These are phyloP conservation scores for Annona squamosa DNA, from an alignment of 164 flowering plant genomes.

Conservation along the genomic window DNA sequence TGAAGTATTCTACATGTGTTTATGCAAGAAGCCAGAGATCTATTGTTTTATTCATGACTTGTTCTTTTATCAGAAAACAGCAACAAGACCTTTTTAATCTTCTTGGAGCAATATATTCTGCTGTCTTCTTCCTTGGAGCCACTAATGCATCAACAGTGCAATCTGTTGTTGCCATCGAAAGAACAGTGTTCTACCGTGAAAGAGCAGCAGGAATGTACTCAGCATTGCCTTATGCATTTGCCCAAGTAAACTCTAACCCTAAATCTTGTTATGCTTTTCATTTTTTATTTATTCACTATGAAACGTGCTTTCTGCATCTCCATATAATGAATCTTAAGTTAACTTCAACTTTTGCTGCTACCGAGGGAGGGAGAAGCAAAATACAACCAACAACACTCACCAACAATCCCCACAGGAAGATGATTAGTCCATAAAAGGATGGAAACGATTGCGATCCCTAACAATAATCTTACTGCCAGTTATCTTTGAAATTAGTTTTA, in stretches of 20 bases:
- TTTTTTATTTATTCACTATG: not conserved
- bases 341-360: not conserved
- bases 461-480: slow-evolving; percentile 63
- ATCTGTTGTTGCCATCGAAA: slow-evolving; percentile 44
- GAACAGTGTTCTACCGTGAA: slow-evolving; percentile 63
- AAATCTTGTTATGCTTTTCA: not conserved
- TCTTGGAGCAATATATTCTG: slow-evolving; percentile 48
- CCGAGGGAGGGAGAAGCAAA: no score
- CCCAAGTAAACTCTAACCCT: slow-evolving; percentile 32
- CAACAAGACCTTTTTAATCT: slow-evolving; percentile 51
- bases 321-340: not conserved
- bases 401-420: slow-evolving; percentile 76
- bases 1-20: not conserved
- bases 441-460: slow-evolving; percentile 77
- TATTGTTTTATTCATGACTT: not conserved
- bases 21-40: not conserved
- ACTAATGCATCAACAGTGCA: slow-evolving; percentile 40
- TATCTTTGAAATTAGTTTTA: slow-evolving; percentile 55
- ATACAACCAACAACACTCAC: slow-evolving; percentile 26
- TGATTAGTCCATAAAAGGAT: slow-evolving; percentile 57
- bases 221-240: slow-evolving; percentile 43
- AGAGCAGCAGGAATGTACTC: slow-evolving; percentile 62
- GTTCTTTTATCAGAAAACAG: slow-evolving; percentile 23
- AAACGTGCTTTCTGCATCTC: not conserved
- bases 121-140: slow-evolving; percentile 46